Conservation (phyloP, 2,329 filamentous ascomycete species). For the Cladosporium sp. region DNA sequence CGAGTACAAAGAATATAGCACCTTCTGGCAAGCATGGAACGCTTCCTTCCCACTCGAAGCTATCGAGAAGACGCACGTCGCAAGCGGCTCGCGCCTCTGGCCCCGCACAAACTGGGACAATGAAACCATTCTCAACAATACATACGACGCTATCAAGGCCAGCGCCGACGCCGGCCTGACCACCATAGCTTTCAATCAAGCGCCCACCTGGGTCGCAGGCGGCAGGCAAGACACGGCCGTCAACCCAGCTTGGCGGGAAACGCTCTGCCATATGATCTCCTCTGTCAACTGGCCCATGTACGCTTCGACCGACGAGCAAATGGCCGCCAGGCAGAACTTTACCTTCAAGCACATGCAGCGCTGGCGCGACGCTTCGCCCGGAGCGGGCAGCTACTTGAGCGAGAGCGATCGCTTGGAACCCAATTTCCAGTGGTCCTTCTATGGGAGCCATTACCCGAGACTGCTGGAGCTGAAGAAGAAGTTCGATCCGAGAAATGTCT, state of each 20-base stretch:
- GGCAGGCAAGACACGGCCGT: conserved; percentile 17
- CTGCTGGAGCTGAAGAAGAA: conserved; percentile 34
- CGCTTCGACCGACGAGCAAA: background rate
- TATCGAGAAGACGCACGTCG: conserved; percentile 15
- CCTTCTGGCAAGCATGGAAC: conserved; percentile 22
- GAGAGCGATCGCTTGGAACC: conserved; percentile 43
- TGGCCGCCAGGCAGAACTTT: conserved; percentile 16
- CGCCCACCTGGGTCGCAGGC: conserved; percentile 5
- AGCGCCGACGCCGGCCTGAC: conserved; percentile 18
- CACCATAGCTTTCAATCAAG: conserved; percentile 21
- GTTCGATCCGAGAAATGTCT: conserved; percentile 27
- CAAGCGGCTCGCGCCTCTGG: conserved; percentile 19
- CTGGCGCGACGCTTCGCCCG: conserved; percentile 42
- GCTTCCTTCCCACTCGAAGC: conserved; percentile 21
- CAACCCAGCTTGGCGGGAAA: conserved; percentile 21
- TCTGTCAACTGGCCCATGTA: background rate
- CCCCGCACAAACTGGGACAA: conserved; percentile 19
- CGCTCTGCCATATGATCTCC: conserved; percentile 19
- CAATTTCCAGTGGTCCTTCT: conserved; percentile 35
- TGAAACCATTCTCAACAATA: conserved; percentile 14
- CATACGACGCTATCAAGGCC: conserved; percentile 8
- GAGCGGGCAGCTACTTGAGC: conserved; percentile 48
- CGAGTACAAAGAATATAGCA: conserved; percentile 10
- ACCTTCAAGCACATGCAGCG: conserved; percentile 15
- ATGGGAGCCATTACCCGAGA: conserved; percentile 31